phyloP scores from a whole-genome alignment of 2,329 filamentous ascomycete species.

The Monilinia fructicola region DNA sequence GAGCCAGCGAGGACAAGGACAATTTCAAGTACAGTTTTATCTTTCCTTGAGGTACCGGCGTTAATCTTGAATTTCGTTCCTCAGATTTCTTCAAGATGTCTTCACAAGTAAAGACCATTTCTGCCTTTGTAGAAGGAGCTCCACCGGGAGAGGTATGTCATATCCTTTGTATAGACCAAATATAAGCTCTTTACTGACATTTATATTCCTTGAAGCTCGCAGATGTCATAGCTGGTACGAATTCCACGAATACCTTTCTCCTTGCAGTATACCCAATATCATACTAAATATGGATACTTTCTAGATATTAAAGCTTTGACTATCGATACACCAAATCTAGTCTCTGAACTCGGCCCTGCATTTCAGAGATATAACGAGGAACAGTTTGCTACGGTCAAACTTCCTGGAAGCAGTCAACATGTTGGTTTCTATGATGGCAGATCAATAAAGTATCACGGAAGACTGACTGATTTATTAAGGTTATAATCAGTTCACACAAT shows the following conservation, averaged over 20 bases:
- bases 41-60: slow-evolving; percentile 12
- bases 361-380: slow-evolving; percentile 96
- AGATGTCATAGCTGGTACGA: slow-evolving; percentile 81
- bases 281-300: slow-evolving; percentile 10
- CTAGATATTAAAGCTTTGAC: slow-evolving; percentile 89
- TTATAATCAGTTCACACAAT: slow-evolving; percentile 84
- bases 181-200: slow-evolving; percentile 29
- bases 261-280: neutral
- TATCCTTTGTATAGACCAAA: slow-evolving; percentile 2
- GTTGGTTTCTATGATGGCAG: slow-evolving; percentile 48
- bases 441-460: neutral
- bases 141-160: slow-evolving; percentile 86
- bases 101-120: slow-evolving; percentile 59
- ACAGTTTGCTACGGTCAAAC: slow-evolving; percentile 84
- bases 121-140: slow-evolving; percentile 89
- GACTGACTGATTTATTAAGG: slow-evolving; percentile 46
- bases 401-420: slow-evolving; percentile 79
- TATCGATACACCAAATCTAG: slow-evolving; percentile 63
- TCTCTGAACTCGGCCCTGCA: slow-evolving; percentile 73
- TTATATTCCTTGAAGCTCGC: slow-evolving; percentile 60
- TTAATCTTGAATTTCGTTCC: neutral
- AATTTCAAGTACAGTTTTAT: neutral
- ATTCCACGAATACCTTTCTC: slow-evolving; percentile 8
- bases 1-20: slow-evolving; percentile 19
- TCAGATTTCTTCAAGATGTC: slow-evolving; percentile 31